These are phyloP conservation scores for Aspergillus incahuasiensis DNA, from an alignment of 495 filamentous ascomycete species.

Conservation along the genomic window DNA sequence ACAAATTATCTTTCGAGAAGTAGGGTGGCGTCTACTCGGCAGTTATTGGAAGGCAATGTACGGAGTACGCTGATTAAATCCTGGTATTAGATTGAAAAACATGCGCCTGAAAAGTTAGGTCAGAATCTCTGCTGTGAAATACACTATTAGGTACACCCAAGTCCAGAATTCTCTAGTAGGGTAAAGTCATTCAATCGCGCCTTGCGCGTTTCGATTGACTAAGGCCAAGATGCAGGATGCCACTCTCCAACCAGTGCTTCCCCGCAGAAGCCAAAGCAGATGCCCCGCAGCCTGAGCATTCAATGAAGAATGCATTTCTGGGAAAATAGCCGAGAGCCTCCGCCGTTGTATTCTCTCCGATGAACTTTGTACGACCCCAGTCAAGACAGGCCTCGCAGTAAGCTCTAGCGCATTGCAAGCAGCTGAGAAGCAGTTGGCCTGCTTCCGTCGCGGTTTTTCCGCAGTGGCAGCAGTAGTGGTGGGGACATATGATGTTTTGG, in stretches of 20 bases:
- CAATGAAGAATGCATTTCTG: conserved; percentile 8
- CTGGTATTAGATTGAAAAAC: neutral
- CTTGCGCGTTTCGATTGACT: neutral
- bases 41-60: neutral
- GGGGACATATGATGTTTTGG: conserved; percentile 49
- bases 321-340: conserved; percentile 44
- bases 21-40: neutral
- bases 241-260: neutral
- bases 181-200: neutral
- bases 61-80: neutral
- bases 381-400: conserved; percentile 63
- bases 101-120: neutral
- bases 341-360: conserved; percentile 49
- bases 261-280: neutral
- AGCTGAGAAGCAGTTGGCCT: conserved; percentile 57
- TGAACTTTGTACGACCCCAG: conserved; percentile 45
- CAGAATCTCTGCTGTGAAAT: neutral
- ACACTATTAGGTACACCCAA: neutral
- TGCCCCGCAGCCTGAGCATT: conserved; percentile 5
- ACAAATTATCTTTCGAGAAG: neutral
- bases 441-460: conserved; percentile 49
- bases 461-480: conserved; percentile 56
- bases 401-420: conserved; percentile 51
- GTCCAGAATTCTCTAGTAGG: neutral
- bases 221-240: neutral